phyloP scores from a whole-genome alignment of 2,329 filamentous ascomycete species.

The Parastagonospora avenae region DNA sequence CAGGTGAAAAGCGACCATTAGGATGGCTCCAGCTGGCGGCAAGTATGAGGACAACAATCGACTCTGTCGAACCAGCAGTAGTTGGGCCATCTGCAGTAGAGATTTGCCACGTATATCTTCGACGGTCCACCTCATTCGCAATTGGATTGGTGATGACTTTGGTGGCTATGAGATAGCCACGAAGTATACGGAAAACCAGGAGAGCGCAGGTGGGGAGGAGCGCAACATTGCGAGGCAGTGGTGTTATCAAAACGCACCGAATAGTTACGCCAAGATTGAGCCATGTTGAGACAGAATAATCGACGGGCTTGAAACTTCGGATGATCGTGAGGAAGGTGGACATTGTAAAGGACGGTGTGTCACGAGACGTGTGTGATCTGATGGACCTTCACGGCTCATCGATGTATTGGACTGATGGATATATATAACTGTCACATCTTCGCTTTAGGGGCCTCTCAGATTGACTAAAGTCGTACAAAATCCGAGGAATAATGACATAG shows the following conservation, averaged over 20 bases:
- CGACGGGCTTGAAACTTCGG: slow-evolving; percentile 1
- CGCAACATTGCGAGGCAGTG: slow-evolving; percentile 11
- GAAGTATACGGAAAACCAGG: slow-evolving; percentile 7
- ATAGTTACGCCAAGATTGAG: slow-evolving; percentile 9
- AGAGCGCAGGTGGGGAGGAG: slow-evolving; percentile 8
- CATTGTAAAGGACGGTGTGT: not conserved
- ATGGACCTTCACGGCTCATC: no score
- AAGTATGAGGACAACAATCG: slow-evolving; percentile 16
- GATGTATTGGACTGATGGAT: no score
- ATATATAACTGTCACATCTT: no score
- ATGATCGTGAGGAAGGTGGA: not conserved
- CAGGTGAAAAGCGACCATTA: slow-evolving; percentile 11
- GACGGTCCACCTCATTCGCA: slow-evolving; percentile 7
- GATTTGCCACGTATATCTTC: slow-evolving; percentile 8
- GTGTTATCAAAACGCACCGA: slow-evolving; percentile 5
- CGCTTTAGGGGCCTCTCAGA: no score
- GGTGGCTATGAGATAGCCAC: slow-evolving; percentile 4
- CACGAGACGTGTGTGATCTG: no score
- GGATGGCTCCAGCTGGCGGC: slow-evolving; percentile 9
- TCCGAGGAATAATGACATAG: no score
- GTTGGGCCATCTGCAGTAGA: slow-evolving; percentile 2
- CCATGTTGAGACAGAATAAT: slow-evolving; percentile 15
- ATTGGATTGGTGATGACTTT: not conserved
- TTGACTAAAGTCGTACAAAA: no score
- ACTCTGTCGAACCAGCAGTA: not conserved